These are phyloP conservation scores for Pisolithus tinctorius DNA, from an alignment of 768 basidiomycete species.

Conservation along the genomic window DNA sequence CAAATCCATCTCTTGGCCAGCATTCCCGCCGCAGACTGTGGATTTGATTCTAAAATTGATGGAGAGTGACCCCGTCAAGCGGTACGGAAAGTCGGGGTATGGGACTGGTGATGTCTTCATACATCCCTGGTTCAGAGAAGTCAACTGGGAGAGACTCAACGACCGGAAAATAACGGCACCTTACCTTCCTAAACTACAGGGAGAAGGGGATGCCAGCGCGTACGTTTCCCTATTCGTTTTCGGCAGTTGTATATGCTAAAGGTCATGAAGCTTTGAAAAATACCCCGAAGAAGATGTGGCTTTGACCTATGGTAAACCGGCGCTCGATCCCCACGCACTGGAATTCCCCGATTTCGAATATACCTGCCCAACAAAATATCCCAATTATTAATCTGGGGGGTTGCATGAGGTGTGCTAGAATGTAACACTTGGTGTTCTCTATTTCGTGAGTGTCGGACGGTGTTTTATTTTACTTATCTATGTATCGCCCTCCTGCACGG, in stretches of 20 bases:
- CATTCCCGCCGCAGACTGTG: slow-evolving; percentile 66
- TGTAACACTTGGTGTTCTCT: not conserved
- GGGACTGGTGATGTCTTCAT: slow-evolving; percentile 89
- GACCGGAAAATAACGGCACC: slow-evolving; percentile 92
- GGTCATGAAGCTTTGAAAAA: slow-evolving; percentile 53
- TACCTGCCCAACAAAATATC: slow-evolving; percentile 23
- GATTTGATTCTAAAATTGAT: slow-evolving; percentile 89
- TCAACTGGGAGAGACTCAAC: slow-evolving; percentile 80
- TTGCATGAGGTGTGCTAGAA: not conserved
- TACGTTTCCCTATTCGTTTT: slow-evolving; percentile 21
- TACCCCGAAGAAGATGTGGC: slow-evolving; percentile 72
- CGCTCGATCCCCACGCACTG: slow-evolving; percentile 54
- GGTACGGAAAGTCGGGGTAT: slow-evolving; percentile 84
- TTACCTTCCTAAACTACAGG: slow-evolving; percentile 84
- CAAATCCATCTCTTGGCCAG: slow-evolving; percentile 70
- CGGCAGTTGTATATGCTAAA: slow-evolving; percentile 3
- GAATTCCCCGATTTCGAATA: slow-evolving; percentile 81
- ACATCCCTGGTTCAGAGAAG: slow-evolving; percentile 92
- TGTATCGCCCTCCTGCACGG: not conserved
- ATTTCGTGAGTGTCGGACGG: not conserved
- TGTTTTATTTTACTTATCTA: too few relatives aligned
- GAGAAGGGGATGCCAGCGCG: slow-evolving; percentile 96
- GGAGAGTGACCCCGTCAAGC: slow-evolving; percentile 80
- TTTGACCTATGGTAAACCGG: slow-evolving; percentile 50
- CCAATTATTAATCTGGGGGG: not conserved